Conservation (phyloP, 345 rosid species). For the Cardamine resedifolia region DNA sequence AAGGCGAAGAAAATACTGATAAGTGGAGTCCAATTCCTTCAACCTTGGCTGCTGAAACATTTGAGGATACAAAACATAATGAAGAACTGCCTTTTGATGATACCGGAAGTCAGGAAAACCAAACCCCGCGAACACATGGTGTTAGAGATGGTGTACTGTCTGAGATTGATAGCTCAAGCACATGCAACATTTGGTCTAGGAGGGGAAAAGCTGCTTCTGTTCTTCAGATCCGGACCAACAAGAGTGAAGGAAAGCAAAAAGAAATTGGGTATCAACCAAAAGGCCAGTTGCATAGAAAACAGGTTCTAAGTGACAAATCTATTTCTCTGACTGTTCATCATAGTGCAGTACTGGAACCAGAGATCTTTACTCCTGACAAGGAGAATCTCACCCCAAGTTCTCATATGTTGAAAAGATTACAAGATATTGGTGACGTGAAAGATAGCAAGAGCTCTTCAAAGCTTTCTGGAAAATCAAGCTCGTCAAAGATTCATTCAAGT, state of each 20-base stretch:
- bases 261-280: constrained; percentile 32
- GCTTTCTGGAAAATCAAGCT: constrained; percentile 15
- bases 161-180: constrained; percentile 42
- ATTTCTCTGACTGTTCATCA: constrained; percentile 32
- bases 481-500: constrained; percentile 11
- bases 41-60: constrained; percentile 40
- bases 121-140: constrained; percentile 39
- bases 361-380: constrained; percentile 66
- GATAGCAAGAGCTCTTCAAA: constrained; percentile 40
- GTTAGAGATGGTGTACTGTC: constrained; percentile 29
- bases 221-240: constrained; percentile 60
- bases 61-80: constrained; percentile 35
- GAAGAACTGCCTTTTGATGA: constrained; percentile 32
- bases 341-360: constrained; percentile 52
- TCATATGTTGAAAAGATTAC: constrained; percentile 47
- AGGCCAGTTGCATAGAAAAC: constrained; percentile 36
- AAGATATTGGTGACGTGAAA: constrained; percentile 46
- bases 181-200: constrained; percentile 65
- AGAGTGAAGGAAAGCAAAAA: constrained; percentile 42
- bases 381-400: constrained; percentile 77
- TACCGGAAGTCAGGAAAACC: constrained; percentile 38
- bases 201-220: constrained; percentile 65
- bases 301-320: constrained; percentile 35
- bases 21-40: constrained; percentile 16
- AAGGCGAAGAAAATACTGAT: constrained; percentile 26